These are phyloP conservation scores for Chytriomyces sp. DNA, from an alignment of 192 early-diverging fungal genomes.

Conservation along the genomic window DNA sequence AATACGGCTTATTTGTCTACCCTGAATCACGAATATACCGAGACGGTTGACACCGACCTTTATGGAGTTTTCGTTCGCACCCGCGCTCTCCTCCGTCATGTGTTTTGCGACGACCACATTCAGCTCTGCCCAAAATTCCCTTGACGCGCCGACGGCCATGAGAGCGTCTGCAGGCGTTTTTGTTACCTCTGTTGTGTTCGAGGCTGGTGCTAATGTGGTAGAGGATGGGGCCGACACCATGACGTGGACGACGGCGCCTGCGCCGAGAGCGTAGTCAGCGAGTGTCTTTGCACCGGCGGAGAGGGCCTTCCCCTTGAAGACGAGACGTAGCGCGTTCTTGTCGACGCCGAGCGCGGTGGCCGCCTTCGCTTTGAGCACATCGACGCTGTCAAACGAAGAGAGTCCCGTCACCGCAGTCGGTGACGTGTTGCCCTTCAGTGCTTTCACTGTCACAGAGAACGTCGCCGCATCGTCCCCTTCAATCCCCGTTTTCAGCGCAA, in stretches of 20 bases:
- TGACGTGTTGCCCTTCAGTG: constrained; percentile 8
- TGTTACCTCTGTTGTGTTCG: neutral
- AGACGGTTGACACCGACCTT: neutral
- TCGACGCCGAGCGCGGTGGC: neutral
- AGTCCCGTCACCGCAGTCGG: constrained; percentile 3
- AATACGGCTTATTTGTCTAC: neutral
- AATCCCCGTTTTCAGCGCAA: neutral
- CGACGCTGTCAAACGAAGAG: neutral
- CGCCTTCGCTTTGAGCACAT: neutral
- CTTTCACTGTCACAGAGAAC: constrained; percentile 19
- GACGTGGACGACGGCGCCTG: constrained; percentile 11
- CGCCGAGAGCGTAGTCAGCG: neutral
- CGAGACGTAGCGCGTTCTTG: neutral
- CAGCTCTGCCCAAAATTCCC: neutral
- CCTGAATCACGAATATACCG: neutral
- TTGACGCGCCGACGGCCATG: neutral
- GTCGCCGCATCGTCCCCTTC: neutral
- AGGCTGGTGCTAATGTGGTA: neutral
- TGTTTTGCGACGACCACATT: neutral
- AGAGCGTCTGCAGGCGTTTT: neutral
- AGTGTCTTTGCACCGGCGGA: constrained; percentile 6
- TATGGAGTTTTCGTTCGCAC: neutral
- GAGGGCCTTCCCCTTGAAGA: constrained; percentile 18
- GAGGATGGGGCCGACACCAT: constrained; percentile 1
- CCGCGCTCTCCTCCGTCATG: neutral